Conservation (phyloP, 306 rosid genomes). For the Trifolium dubium region DNA sequence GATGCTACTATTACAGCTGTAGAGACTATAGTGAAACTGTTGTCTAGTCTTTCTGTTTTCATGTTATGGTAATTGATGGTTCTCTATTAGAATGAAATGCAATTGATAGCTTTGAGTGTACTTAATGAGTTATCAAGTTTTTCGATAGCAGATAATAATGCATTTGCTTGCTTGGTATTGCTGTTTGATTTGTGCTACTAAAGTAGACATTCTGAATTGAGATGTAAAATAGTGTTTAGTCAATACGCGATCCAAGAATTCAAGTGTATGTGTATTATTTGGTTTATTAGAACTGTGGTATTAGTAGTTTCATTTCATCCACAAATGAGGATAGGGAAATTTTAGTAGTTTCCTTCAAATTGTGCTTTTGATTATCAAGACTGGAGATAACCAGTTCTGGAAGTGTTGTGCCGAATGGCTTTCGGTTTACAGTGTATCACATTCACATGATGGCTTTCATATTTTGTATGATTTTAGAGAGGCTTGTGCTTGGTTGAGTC, state of each 20-base stretch:
- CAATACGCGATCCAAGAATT: neutral
- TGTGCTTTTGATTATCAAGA: slow-evolving; percentile 55
- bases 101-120: neutral
- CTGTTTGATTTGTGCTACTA: neutral
- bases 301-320: neutral
- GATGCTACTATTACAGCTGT: neutral
- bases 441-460: slow-evolving; percentile 82
- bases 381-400: slow-evolving; percentile 61
- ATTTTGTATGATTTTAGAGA: slow-evolving; percentile 98
- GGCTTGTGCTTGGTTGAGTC: slow-evolving; percentile 98
- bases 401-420: slow-evolving; percentile 51
- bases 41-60: slow-evolving; percentile 11
- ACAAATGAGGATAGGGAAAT: neutral
- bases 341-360: slow-evolving; percentile 1
- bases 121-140: neutral
- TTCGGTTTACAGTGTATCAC: too few relatives aligned
- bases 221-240: neutral
- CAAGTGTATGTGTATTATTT: neutral
- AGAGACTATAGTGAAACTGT: neutral
- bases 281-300: neutral
- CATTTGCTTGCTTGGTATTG: slow-evolving; percentile 12
- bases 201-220: neutral
- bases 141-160: neutral
- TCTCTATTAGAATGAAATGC: neutral
- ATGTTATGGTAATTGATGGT: neutral